phyloP scores from a whole-genome alignment of 768 basidiomycete species.

The Boletales sp. region DNA sequence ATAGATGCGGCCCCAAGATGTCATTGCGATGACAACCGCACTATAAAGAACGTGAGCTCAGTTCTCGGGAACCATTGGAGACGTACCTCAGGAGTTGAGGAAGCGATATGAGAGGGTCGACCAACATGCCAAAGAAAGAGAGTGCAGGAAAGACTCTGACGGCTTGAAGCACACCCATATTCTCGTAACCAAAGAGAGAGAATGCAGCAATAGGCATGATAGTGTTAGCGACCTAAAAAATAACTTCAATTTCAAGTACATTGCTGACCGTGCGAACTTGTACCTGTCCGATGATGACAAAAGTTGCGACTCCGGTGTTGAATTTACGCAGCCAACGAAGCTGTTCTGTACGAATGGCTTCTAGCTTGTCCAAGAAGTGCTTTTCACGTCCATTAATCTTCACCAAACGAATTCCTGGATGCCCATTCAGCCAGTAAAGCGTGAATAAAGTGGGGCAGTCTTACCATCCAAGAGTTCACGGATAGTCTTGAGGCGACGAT shows the following conservation, averaged over 20 bases:
- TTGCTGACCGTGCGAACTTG: not conserved
- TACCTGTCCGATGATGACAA: conserved; percentile 26
- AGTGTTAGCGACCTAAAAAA: conserved; percentile 22
- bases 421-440: not conserved
- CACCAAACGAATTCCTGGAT: conserved; percentile 23
- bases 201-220: conserved; percentile 31
- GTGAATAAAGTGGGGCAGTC: not conserved
- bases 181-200: conserved; percentile 26
- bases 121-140: conserved; percentile 31
- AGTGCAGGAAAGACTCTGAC: conserved; percentile 27
- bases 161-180: conserved; percentile 19
- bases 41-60: conserved; percentile 7
- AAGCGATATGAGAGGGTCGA: conserved; percentile 27
- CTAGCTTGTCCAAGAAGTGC: conserved; percentile 20
- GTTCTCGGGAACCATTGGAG: not conserved
- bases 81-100: conserved; percentile 29
- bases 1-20: conserved; percentile 29
- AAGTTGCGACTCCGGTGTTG: conserved; percentile 20
- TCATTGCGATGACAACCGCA: conserved; percentile 20
- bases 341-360: conserved; percentile 22
- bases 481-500: conserved; percentile 26
- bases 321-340: conserved; percentile 24
- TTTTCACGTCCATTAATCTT: conserved; percentile 28
- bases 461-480: conserved; percentile 28
- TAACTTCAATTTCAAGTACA: conserved; percentile 1